Evolutionary conservation across 805 yeast species (phyloP).

Genomic region (Monosporozyma solicola): DNA sequence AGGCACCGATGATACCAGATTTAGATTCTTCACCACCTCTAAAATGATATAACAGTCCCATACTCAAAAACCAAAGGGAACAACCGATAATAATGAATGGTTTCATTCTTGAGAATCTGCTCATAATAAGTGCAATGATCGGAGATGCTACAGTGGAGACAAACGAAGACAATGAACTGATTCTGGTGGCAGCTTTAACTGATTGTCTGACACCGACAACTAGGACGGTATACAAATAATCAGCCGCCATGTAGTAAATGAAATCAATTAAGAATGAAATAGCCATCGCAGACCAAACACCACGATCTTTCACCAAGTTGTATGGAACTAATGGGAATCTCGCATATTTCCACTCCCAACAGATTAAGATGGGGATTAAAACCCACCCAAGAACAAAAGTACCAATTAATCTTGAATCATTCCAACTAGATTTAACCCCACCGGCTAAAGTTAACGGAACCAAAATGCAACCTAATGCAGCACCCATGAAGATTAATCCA

Average conservation of each 20-base stretch:
- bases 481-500: slow-evolving; percentile 49
- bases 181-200: slow-evolving; percentile 54
- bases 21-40: slow-evolving; percentile 45
- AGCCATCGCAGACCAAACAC: slow-evolving; percentile 61
- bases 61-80: slow-evolving; percentile 47
- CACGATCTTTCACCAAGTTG: slow-evolving; percentile 52
- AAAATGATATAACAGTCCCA: slow-evolving; percentile 47
- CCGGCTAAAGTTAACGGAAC: slow-evolving; percentile 74
- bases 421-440: slow-evolving; percentile 49
- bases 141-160: slow-evolving; percentile 56
- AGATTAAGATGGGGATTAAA: slow-evolving; percentile 47
- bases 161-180: slow-evolving; percentile 51
- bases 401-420: slow-evolving; percentile 50
- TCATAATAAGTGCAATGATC: slow-evolving; percentile 44
- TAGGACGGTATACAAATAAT: slow-evolving; percentile 58
- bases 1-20: slow-evolving; percentile 58
- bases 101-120: slow-evolving; percentile 43
- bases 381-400: slow-evolving; percentile 62
- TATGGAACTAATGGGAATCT: slow-evolving; percentile 56
- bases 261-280: slow-evolving; percentile 52
- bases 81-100: slow-evolving; percentile 53
- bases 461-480: slow-evolving; percentile 53
- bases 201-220: slow-evolving; percentile 55
- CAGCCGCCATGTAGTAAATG: slow-evolving; percentile 61
- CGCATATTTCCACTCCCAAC: slow-evolving; percentile 52